A percentile compares a stretch with the other conserved stretches of the same genome.
Conservation (phyloP, 2,329 filamentous ascomycete species). For the Colletotrichum siamense region DNA sequence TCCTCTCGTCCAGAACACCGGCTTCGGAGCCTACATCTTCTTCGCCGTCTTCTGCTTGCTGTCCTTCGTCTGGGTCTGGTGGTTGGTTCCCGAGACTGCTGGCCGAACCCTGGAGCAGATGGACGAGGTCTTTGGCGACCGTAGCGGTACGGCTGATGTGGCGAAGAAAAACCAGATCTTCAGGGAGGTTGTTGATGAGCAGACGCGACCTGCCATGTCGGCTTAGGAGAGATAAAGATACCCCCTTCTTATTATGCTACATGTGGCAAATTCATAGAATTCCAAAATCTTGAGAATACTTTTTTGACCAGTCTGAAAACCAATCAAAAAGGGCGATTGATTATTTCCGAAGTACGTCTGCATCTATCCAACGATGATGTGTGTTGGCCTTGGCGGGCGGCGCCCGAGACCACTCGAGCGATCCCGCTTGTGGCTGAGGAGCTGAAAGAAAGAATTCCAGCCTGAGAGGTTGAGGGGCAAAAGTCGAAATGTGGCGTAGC, state of each 20-base stretch:
- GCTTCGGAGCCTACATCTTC: conserved; percentile 49
- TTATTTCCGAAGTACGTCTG: too few species aligned
- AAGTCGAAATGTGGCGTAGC: neutral
- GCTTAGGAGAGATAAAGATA: neutral
- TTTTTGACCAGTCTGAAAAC: too few species aligned
- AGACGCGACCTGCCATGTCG: neutral
- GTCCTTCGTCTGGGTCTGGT: conserved; percentile 26
- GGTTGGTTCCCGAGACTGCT: conserved; percentile 38
- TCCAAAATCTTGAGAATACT: accelerated
- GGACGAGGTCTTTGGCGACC: conserved; percentile 38
- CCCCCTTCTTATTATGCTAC: too few species aligned
- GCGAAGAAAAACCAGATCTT: conserved; percentile 14
- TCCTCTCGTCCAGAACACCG: conserved; percentile 42
- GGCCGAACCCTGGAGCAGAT: conserved; percentile 37
- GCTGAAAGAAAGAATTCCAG: too few species aligned
- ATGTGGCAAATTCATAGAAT: too few species aligned
- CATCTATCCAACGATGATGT: too few species aligned
- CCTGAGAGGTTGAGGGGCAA: neutral
- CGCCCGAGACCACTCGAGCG: too few species aligned
- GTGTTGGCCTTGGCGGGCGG: too few species aligned
- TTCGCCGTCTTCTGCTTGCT: conserved; percentile 30
- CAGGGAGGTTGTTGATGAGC: conserved; percentile 15
- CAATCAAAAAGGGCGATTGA: too few species aligned
- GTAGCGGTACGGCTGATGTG: conserved; percentile 26
- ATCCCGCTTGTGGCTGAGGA: too few species aligned